Conservation (phyloP, 148 eudicot genomes). For the Chenopodium formosanum region DNA sequence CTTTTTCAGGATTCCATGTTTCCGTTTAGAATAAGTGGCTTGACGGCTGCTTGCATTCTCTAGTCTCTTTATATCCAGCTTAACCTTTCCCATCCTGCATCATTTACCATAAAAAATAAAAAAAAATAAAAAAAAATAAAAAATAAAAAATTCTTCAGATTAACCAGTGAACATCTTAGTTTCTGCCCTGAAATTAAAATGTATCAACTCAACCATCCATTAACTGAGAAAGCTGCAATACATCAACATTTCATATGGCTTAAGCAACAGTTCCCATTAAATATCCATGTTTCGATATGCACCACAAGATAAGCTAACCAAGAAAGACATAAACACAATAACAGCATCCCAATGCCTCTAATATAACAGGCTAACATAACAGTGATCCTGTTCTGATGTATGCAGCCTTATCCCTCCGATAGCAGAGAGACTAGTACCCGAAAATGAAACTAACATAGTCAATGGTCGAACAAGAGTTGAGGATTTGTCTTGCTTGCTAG, state of each 20-base stretch:
- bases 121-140: background rate
- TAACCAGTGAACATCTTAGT: background rate
- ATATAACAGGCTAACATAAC: too few relatives aligned
- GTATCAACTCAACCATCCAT: background rate
- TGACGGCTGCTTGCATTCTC: constrained; percentile 37
- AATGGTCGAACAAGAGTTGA: background rate
- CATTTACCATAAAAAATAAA: background rate
- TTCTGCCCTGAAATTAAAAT: background rate
- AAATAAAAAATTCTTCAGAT: too few relatives aligned
- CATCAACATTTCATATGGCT: too few relatives aligned
- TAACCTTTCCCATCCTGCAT: constrained; percentile 44
- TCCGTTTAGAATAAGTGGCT: constrained; percentile 40
- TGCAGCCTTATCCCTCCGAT: too few relatives aligned
- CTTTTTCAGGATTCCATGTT: constrained; percentile 41
- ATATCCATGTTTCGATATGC: background rate
- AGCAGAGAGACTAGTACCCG: too few relatives aligned
- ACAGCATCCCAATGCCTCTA: background rate
- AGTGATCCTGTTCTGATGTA: background rate
- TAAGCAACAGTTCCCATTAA: too few relatives aligned
- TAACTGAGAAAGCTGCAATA: background rate
- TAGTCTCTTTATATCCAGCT: constrained; percentile 41
- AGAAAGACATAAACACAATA: background rate
- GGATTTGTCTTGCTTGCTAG: background rate
- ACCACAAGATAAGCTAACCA: background rate
- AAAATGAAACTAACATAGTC: background rate